These are phyloP conservation scores for Lactarius psammicola DNA, from an alignment of 768 basidiomycete species.

Conservation along the genomic window DNA sequence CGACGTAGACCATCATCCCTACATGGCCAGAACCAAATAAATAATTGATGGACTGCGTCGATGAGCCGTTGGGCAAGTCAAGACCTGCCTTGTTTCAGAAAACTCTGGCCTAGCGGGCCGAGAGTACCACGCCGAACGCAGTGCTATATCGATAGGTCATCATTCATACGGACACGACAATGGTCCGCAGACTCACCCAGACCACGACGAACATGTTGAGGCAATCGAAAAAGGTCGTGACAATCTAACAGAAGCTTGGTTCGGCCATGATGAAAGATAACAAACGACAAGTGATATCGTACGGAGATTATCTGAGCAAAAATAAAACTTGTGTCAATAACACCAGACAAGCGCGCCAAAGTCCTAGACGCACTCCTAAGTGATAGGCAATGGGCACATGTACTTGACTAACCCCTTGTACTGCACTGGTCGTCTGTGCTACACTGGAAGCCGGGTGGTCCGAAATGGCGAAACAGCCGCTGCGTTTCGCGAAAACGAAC, in stretches of 20 bases:
- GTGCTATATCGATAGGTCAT: slow-evolving; percentile 8
- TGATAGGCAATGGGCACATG: no score
- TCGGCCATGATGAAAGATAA: neutral
- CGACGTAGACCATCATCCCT: no score
- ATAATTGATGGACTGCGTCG: no score
- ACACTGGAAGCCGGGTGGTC: neutral
- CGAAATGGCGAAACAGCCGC: slow-evolving; percentile 20
- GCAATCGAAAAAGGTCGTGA: slow-evolving; percentile 17
- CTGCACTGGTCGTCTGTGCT: no score
- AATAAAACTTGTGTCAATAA: neutral
- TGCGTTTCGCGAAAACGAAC: neutral
- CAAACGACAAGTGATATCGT: neutral
- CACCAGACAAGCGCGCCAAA: neutral
- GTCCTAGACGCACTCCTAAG: slow-evolving; percentile 18
- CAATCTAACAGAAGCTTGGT: neutral
- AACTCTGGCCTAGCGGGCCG: slow-evolving; percentile 22
- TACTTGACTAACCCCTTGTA: neutral
- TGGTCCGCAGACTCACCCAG: neutral
- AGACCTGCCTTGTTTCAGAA: slow-evolving; percentile 28
- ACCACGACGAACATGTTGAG: slow-evolving; percentile 19
- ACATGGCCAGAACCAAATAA: no score
- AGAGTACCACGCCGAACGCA: no score
- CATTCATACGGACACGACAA: neutral
- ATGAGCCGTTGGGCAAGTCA: no score
- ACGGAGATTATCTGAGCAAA: slow-evolving; percentile 14